These are phyloP conservation scores for Tetrahymena malaccensis DNA, from an alignment of 73 alveolate genomes.

Conservation along the genomic window DNA sequence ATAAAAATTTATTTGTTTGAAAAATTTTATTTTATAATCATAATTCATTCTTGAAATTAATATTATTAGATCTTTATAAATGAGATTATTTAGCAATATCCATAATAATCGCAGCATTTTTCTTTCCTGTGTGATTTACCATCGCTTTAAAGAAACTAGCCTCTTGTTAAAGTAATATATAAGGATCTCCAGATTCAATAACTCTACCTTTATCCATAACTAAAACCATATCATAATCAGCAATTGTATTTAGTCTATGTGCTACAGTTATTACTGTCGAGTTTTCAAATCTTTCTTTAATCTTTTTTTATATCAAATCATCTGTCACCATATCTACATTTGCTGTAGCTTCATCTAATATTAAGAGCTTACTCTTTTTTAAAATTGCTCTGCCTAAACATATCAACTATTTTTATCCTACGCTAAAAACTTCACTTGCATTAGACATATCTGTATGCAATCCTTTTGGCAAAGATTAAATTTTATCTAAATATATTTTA, in stretches of 20 bases:
- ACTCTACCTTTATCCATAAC: conserved; percentile 48
- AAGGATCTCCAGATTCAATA: conserved; percentile 20
- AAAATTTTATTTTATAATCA: too few species aligned
- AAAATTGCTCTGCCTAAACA: conserved; percentile 68
- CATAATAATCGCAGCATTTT: conserved; percentile 12
- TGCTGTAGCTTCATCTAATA: conserved; percentile 71
- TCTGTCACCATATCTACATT: conserved; percentile 63
- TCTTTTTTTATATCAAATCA: conserved; percentile 47
- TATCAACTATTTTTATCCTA: conserved; percentile 65
- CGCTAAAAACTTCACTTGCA: conserved; percentile 45
- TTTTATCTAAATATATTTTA: background rate
- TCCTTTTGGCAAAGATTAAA: background rate
- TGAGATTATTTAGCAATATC: conserved; percentile 9
- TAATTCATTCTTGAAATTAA: background rate
- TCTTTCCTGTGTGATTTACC: conserved; percentile 18
- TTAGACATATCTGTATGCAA: conserved; percentile 10
- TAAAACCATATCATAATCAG: conserved; percentile 39
- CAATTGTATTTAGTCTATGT: conserved; percentile 38
- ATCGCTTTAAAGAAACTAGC: background rate
- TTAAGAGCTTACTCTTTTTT: conserved; percentile 49
- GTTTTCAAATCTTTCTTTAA: conserved; percentile 47
- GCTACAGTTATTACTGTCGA: conserved; percentile 63
- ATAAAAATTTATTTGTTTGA: too few species aligned
- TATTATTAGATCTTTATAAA: background rate
- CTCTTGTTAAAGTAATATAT: background rate